Percentiles rank a stretch among this genome's conserved stretches.
These are phyloP conservation scores for Pestalotiopsis sp. DNA, from an alignment of 2,329 filamentous ascomycete species.

Conservation along the genomic window DNA sequence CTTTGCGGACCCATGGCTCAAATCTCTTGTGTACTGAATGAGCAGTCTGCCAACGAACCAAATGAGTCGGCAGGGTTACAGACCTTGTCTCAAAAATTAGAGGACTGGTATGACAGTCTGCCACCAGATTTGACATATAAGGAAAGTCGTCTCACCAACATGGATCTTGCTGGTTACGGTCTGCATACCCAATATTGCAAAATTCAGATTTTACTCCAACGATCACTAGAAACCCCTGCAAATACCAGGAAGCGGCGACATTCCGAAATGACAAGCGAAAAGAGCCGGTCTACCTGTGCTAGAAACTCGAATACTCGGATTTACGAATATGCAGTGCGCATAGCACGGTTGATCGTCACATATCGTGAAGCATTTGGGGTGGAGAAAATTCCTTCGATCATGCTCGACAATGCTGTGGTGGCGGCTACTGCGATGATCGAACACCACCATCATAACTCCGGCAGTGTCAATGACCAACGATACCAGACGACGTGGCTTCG, in stretches of 20 bases:
- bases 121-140: not conserved
- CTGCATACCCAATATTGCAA: not conserved
- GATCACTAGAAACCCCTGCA: not conserved
- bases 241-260: not conserved
- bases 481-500: not conserved
- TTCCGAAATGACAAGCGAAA: not conserved
- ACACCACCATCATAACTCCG: not conserved
- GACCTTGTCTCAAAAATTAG: not conserved
- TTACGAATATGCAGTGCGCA: not conserved
- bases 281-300: not conserved
- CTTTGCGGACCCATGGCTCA: not conserved
- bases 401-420: not conserved
- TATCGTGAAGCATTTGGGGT: not conserved
- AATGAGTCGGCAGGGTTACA: not conserved
- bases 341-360: not conserved
- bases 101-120: not conserved
- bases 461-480: not conserved
- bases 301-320: not conserved
- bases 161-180: not conserved
- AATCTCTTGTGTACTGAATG: not conserved
- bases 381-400: slow-evolving; percentile 1
- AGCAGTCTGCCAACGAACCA: not conserved
- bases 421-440: not conserved
- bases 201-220: not conserved
- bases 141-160: not conserved